Base-by-base conservation (phyloP, 257 asterid genomes). In the Solanum pimpinellifolium region DNA sequence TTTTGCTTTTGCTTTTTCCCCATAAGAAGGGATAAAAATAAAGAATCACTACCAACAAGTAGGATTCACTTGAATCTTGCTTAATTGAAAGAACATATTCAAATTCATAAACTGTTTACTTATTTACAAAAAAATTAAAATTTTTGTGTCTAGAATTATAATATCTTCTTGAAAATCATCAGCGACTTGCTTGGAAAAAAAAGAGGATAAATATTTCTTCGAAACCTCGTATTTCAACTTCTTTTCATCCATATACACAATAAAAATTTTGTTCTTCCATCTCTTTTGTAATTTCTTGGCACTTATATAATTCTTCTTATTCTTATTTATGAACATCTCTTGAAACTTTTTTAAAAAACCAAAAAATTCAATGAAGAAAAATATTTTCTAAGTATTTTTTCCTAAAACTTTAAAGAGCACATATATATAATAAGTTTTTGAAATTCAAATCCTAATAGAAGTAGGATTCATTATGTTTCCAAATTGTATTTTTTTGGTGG, bases 51-150 rank as follows among this genome's bases (percentile, higher is more conserved):
- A 60, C n/a, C 13, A 21, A 21, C 25, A 23, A n/a, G 2, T 27
- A 27, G 37, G 56, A 18, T 66, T 6, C 7, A 66, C 37, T 66
- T 66, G 74, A 66, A 27, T 66, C 21, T 66, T 66, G 37, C 4
- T 12, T 2, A 27, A 66, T 27, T 13, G 6, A 20, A 66, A 66
- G 21, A 66, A 66, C 74, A 27, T 13, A 66, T 66, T 66, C 5
- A 66, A 27, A 27, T 66, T 27, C 1, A 66, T 66, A 66, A 0
- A 66, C 2, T 5, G 4, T 25, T 4, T 9, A 6, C 2, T 0
- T 66, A 6, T 12, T 66, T 8, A 6, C 3, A 1, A 12, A 27
- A 66, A 27, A 2, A 2, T 27, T 0, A 0, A 3, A 66, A 6
- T 27, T 66, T 25, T 13, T 4, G 3, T 66, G 4, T 66, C 21